Conservation (phyloP, 139 green algal genomes). For the Chlamydomonas eustigma region DNA sequence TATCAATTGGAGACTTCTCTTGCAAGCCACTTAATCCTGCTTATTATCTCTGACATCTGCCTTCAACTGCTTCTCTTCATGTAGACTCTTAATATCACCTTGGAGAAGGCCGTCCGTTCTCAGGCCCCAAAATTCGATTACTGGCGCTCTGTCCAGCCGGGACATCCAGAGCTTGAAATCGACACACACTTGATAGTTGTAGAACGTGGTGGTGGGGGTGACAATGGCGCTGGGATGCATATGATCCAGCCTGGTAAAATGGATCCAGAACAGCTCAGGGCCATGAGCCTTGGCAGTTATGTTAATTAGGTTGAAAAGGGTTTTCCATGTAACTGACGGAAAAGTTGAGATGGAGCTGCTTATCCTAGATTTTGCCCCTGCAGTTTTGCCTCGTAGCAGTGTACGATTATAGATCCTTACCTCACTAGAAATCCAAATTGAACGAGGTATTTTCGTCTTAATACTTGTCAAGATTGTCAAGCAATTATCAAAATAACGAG, state of each 20-base stretch:
- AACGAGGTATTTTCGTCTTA: too few relatives aligned
- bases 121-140: conserved; percentile 50
- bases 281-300: conserved; percentile 34
- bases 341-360: too few relatives aligned
- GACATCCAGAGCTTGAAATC: conserved; percentile 34
- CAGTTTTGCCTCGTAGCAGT: too few relatives aligned
- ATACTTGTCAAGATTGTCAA: too few relatives aligned
- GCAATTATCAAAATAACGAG: too few relatives aligned
- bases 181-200: conserved; percentile 43
- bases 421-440: too few relatives aligned
- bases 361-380: too few relatives aligned
- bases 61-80: not conserved
- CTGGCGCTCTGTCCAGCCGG: conserved; percentile 35
- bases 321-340: too few relatives aligned
- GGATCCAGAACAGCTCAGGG: conserved; percentile 33
- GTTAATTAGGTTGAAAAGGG: too few relatives aligned
- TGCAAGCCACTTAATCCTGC: not conserved
- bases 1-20: not conserved
- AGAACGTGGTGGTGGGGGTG: conserved; percentile 8
- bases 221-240: conserved; percentile 14
- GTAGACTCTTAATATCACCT: conserved; percentile 34
- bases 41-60: too few relatives aligned
- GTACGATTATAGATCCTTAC: too few relatives aligned
- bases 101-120: conserved; percentile 37
- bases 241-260: conserved; percentile 35